A percentile compares a stretch with the other conserved stretches of the same genome.
phyloP scores from a whole-genome alignment of 768 basidiomycete species.

The Postia placenta region DNA sequence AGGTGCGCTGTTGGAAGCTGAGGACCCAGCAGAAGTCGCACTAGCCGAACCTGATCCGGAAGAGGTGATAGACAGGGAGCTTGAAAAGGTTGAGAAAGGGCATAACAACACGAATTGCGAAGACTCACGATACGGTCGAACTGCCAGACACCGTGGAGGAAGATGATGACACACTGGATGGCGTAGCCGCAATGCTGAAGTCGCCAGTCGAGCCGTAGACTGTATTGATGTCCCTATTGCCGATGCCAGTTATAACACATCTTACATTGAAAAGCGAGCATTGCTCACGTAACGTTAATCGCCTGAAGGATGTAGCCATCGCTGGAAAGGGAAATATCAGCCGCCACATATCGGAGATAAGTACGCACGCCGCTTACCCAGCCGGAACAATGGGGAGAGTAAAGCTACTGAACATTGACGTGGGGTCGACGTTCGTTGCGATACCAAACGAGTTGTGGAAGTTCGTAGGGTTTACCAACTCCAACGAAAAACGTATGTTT shows the following conservation, averaged over 20 bases:
- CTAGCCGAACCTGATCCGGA: constrained; percentile 15
- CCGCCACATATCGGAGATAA: too few relatives aligned
- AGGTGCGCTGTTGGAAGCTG: constrained; percentile 14
- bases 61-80: constrained; percentile 3
- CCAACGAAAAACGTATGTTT: constrained; percentile 32
- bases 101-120: too few relatives aligned
- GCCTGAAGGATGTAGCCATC: constrained; percentile 43
- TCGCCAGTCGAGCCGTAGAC: constrained; percentile 32
- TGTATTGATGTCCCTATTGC: constrained; percentile 33
- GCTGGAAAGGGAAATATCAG: too few relatives aligned
- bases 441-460: constrained; percentile 55
- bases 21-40: constrained; percentile 8
- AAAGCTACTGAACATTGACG: constrained; percentile 29
- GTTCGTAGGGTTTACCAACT: constrained; percentile 34
- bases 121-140: not conserved
- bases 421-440: constrained; percentile 44
- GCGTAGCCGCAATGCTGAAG: constrained; percentile 36
- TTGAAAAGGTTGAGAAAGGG: not conserved
- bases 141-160: constrained; percentile 4
- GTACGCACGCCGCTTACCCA: constrained; percentile 38
- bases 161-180: constrained; percentile 14
- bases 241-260: too few relatives aligned
- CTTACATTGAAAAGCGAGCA: not conserved
- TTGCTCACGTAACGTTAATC: constrained; percentile 33
- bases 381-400: constrained; percentile 39